Percentiles rank a stretch among this genome's conserved stretches.
These are phyloP conservation scores for Globisporangium polare DNA, from an alignment of 352 stramenopile genomes.

Conservation along the genomic window DNA sequence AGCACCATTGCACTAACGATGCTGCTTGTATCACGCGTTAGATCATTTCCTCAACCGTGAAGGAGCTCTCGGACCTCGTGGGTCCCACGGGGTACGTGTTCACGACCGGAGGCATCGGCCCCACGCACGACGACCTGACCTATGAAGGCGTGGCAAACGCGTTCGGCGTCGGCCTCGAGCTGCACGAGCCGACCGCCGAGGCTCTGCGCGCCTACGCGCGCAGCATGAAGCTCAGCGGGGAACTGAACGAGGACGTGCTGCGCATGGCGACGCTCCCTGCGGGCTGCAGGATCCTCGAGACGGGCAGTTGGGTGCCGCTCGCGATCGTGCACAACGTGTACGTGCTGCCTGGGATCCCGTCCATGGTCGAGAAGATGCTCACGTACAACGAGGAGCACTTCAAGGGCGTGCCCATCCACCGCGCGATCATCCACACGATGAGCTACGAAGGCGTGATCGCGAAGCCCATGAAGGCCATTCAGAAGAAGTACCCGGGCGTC, in stretches of 20 bases:
- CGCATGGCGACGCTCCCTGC: conserved; percentile 69
- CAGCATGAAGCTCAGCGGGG: conserved; percentile 21
- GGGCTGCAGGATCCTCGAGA: conserved; percentile 51
- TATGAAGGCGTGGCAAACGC: conserved; percentile 79
- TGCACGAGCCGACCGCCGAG: conserved; percentile 64
- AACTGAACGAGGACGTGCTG: conserved; percentile 62
- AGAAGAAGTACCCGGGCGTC: conserved; percentile 63
- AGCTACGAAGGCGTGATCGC: conserved; percentile 68
- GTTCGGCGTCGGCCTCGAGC: conserved; percentile 60
- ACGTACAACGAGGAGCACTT: conserved; percentile 78
- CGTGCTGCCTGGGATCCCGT: conserved; percentile 78
- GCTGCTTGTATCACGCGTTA: conserved; percentile 9
- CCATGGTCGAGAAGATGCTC: conserved; percentile 80
- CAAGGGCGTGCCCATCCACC: conserved; percentile 69
- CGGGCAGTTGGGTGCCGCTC: conserved; percentile 68
- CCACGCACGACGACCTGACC: conserved; percentile 86
- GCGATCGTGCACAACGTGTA: conserved; percentile 81
- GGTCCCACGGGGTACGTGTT: conserved; percentile 75
- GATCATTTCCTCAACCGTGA: conserved; percentile 70
- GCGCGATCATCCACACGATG: conserved; percentile 65
- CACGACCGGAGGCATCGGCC: conserved; percentile 82
- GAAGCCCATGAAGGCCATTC: conserved; percentile 49
- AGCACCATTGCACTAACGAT: background rate
- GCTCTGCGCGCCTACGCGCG: conserved; percentile 41
- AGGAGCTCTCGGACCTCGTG: conserved; percentile 72